phyloP scores from a whole-genome alignment of 306 rosid genomes.

The Ormosia emarginata region DNA sequence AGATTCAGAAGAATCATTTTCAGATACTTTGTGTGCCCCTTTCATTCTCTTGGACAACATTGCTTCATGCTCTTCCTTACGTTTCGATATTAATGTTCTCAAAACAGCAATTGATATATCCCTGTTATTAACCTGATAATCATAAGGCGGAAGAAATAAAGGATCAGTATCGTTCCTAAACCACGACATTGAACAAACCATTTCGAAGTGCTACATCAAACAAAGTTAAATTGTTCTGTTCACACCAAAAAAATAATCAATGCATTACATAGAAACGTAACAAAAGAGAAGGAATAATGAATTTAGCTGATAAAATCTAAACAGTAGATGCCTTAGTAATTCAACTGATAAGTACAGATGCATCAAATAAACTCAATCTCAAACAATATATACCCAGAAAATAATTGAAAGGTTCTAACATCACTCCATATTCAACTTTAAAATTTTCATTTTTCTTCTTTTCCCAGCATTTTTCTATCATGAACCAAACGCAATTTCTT shows the following conservation, averaged over 20 bases:
- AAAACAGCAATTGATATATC: constrained; percentile 94
- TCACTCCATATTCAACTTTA: neutral
- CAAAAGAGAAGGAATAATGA: neutral
- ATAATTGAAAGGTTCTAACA: neutral
- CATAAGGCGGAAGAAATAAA: neutral
- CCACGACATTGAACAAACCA: neutral
- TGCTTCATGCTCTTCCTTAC: constrained; percentile 71
- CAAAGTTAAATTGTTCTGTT: neutral
- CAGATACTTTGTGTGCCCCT: constrained; percentile 36
- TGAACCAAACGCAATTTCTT: neutral
- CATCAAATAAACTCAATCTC: neutral
- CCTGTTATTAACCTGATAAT: constrained; percentile 86
- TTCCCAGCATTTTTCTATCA: neutral
- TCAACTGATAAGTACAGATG: neutral
- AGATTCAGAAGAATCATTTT: constrained; percentile 43
- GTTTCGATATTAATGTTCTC: constrained; percentile 66
- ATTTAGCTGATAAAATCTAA: neutral
- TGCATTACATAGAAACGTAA: neutral
- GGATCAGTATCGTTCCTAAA: neutral
- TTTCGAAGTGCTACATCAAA: neutral
- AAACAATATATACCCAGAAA: neutral
- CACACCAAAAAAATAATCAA: neutral
- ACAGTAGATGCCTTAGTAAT: neutral
- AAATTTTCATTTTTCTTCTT: neutral
- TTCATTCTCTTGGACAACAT: constrained; percentile 52